These are phyloP conservation scores for Corylus avellana DNA, from an alignment of 306 rosid species.

Conservation along the genomic window DNA sequence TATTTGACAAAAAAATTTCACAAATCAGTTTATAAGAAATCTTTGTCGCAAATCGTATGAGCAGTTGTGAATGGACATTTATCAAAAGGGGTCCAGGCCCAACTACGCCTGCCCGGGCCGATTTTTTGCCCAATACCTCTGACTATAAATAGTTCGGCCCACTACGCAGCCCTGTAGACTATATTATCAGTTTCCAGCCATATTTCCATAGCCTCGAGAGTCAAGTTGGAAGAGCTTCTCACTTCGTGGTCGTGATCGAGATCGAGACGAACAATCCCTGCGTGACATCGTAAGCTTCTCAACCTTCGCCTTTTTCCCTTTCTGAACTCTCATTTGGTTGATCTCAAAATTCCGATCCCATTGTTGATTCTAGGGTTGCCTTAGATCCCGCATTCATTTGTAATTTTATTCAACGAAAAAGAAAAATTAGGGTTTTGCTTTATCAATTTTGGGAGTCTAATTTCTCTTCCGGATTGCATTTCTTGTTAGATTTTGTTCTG, in stretches of 20 bases:
- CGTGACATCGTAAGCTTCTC: neutral
- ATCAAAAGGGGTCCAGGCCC: too few species aligned
- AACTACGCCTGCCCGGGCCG: too few species aligned
- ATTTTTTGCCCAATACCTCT: too few species aligned
- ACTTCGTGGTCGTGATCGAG: neutral
- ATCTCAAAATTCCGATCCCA: neutral
- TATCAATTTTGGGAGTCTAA: neutral
- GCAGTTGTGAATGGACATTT: too few species aligned
- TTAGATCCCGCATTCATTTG: neutral
- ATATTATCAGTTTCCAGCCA: too few species aligned
- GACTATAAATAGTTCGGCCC: too few species aligned
- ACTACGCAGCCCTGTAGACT: too few species aligned
- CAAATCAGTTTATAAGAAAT: too few species aligned
- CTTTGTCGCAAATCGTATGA: too few species aligned
- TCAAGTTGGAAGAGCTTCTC: too few species aligned
- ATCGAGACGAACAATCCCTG: neutral
- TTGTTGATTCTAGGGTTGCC: constrained; percentile 14
- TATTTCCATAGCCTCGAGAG: too few species aligned
- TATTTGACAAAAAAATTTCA: too few species aligned
- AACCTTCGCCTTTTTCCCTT: neutral
- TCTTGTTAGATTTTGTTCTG: neutral
- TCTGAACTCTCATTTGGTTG: neutral
- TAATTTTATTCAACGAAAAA: neutral
- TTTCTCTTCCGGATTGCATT: neutral
- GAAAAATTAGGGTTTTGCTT: neutral